Evolutionary conservation across 805 yeast species (phyloP), one percentile per base, ranked within the genome.

Genomic region (Zygoascus biomembranicola): DNA sequence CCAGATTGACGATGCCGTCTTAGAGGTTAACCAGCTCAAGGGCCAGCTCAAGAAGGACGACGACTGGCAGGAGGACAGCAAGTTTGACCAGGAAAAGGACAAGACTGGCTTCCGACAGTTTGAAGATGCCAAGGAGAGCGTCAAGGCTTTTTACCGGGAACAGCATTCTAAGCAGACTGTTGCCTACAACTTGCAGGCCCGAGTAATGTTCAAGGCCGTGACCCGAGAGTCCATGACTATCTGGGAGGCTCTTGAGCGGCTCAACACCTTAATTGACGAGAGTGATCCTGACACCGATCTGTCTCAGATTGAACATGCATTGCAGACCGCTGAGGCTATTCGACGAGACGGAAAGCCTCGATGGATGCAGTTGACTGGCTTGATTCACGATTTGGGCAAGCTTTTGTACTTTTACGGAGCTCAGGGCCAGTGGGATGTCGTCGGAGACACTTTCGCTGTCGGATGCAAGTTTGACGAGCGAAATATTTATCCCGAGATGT

Each of bases 361-460:
- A 32, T 84, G 90, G 90, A 83, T 84, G 73, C 89, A 84, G 65
- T 67, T 84, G 23, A 87, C 84, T 8, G 90, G 90, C 1, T 67
- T 84, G 32, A 81, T 84, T 43, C 90, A 84, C 62, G 90, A 84
- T 63, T 68, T 84, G 55, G 90, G 90, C 0, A 84, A 84, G 61
- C 72, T 84, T 16, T 70, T 84, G 16, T 84, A 84, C 63, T 84
- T 83, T 58, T 84, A 78, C 61, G 88, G 82, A 59, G 82, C 87
- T 13, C 74, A 79, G 59, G 89, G 89, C 8, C 89, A 84, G 64
- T 84, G 89, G 89, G 88, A 84, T 63, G 90, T 84, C 32, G 90
- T 84, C 19, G 90, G 90, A 5, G 90, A 84, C 63, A 84, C 89
- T 2, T 84, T 84, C 61, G 87, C 89, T 0, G 87, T 84, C 26